Evolutionary conservation across 2,329 filamentous ascomycete species (phyloP).

Genomic region (Trichoderma sp.): DNA sequence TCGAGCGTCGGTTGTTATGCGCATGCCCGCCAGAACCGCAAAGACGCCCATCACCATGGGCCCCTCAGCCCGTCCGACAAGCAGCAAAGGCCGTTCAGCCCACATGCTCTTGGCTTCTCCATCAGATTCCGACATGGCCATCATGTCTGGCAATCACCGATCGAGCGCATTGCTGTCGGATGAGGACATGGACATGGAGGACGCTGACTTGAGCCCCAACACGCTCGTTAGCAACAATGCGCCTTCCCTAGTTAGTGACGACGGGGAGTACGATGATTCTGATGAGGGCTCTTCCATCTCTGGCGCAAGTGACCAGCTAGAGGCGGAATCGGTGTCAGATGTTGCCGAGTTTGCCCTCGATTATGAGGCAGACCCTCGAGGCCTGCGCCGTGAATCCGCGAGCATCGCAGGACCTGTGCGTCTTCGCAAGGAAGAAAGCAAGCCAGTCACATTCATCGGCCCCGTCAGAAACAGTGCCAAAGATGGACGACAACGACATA

Average conservation of each 20-base stretch:
- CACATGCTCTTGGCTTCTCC: slow-evolving; percentile 45
- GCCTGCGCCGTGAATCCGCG: slow-evolving; percentile 48
- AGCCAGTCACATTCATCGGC: slow-evolving; percentile 58
- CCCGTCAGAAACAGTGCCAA: slow-evolving; percentile 48
- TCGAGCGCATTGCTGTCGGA: slow-evolving; percentile 37
- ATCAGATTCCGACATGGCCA: slow-evolving; percentile 31
- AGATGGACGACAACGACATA: slow-evolving; percentile 36
- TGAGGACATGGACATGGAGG: slow-evolving; percentile 56
- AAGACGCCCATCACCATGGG: slow-evolving; percentile 49
- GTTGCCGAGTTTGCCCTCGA: slow-evolving; percentile 64
- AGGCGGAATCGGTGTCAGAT: slow-evolving; percentile 61
- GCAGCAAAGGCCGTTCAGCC: slow-evolving; percentile 56
- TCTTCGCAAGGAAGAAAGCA: slow-evolving; percentile 56
- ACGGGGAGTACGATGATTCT: slow-evolving; percentile 75
- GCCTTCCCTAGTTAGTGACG: slow-evolving; percentile 77
- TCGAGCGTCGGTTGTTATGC: slow-evolving; percentile 51
- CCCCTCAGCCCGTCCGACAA: slow-evolving; percentile 51
- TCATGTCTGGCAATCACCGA: slow-evolving; percentile 30
- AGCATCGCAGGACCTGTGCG: slow-evolving; percentile 49
- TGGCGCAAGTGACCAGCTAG: slow-evolving; percentile 57
- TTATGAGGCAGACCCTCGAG: slow-evolving; percentile 53
- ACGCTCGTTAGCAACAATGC: slow-evolving; percentile 73
- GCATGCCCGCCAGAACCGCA: slow-evolving; percentile 60
- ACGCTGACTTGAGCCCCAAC: slow-evolving; percentile 67
- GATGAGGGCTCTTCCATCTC: slow-evolving; percentile 64